phyloP scores from a whole-genome alignment of 768 basidiomycete genomes.

The Suillus placidus region DNA sequence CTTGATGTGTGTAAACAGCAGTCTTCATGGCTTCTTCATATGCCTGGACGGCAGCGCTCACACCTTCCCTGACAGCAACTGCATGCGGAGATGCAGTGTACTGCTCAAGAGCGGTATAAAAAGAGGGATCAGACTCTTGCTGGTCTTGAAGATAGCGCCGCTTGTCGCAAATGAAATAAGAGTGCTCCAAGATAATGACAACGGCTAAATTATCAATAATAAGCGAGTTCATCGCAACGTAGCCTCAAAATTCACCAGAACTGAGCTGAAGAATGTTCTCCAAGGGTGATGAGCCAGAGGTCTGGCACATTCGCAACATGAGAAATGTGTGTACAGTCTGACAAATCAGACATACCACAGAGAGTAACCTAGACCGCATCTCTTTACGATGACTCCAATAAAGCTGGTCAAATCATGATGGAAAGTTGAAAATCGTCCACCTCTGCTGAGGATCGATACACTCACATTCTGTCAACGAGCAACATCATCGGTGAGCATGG shows the following conservation, averaged over 20 bases:
- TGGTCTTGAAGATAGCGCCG: not conserved
- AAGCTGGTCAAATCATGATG: not conserved
- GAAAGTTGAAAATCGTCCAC: not conserved
- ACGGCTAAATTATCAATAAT: not conserved
- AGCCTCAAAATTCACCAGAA: not conserved
- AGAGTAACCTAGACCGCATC: not conserved
- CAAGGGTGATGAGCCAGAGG: not conserved
- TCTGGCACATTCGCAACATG: not conserved
- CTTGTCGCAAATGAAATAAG: not conserved
- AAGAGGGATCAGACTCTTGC: not conserved
- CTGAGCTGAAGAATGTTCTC: not conserved
- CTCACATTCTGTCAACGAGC: not conserved
- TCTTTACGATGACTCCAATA: rapidly evolving
- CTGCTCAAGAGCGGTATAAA: not conserved
- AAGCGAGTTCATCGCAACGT: not conserved
- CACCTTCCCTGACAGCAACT: not conserved
- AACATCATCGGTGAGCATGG: not conserved
- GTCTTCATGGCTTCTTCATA: not conserved
- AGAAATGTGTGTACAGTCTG: not conserved
- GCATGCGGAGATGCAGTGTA: not conserved
- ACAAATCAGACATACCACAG: not conserved
- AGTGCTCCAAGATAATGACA: not conserved
- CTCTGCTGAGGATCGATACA: not conserved
- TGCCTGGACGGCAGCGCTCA: not conserved
- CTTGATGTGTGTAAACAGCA: too few species aligned